Evolutionary conservation across 257 asterid species (phyloP).

Genomic region (Solanum piurae): DNA sequence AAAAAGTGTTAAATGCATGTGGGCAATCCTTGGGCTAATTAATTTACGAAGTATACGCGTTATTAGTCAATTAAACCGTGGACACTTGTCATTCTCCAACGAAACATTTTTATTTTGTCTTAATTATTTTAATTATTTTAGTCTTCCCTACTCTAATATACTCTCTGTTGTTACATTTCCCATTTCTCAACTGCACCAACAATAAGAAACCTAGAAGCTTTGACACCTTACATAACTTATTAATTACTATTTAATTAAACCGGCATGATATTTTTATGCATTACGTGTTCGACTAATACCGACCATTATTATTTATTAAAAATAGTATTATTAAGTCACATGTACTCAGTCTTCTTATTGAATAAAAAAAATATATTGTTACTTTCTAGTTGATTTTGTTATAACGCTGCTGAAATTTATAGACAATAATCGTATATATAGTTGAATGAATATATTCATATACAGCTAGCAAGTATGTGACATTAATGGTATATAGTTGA

Average conservation of each 20-base stretch:
- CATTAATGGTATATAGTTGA: neutral
- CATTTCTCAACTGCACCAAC: neutral
- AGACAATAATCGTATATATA: neutral
- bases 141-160: neutral
- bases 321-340: neutral
- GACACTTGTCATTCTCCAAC: neutral
- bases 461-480: neutral
- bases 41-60: neutral
- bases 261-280: neutral
- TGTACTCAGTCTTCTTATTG: neutral
- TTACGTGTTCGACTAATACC: neutral
- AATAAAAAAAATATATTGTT: neutral
- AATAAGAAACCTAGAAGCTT: neutral
- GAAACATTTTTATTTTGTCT: neutral
- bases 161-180: neutral
- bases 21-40: neutral
- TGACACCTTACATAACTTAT: neutral
- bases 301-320: neutral
- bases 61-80: neutral
- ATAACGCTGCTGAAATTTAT: neutral
- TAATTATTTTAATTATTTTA: neutral
- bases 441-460: neutral
- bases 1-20: neutral
- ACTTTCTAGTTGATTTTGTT: neutral
- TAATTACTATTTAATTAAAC: neutral